Percentiles rank a stretch among this genome's conserved stretches.
Conservation (phyloP, 805 yeast genomes). For the Ogataea trehalophila region DNA sequence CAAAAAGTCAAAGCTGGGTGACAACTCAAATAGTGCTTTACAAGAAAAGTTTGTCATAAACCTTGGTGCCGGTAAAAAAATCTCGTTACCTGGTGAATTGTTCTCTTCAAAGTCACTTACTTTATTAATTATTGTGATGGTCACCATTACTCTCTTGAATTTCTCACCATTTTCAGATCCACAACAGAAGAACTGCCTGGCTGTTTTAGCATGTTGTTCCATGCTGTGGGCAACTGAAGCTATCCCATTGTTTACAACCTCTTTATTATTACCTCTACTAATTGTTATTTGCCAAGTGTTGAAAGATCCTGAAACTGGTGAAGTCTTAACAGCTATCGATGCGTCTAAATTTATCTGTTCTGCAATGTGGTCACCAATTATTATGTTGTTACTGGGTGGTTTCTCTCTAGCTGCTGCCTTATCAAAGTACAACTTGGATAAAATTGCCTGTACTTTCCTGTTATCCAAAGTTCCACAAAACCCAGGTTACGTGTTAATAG, state of each 20-base stretch:
- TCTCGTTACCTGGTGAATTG: conserved; percentile 32
- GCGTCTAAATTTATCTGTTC: conserved; percentile 78
- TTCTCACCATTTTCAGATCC: conserved; percentile 56
- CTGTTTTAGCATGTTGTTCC: conserved; percentile 76
- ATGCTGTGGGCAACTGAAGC: conserved; percentile 95
- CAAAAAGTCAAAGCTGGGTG: conserved; percentile 23
- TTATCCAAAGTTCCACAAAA: conserved; percentile 80
- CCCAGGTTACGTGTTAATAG: conserved; percentile 69
- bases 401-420: conserved; percentile 93
- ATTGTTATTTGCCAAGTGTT: conserved; percentile 69
- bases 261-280: conserved; percentile 75
- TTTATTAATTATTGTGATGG: conserved; percentile 39
- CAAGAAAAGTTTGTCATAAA: conserved; percentile 19
- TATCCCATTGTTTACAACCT: conserved; percentile 86
- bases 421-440: conserved; percentile 87
- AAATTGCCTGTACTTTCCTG: conserved; percentile 75
- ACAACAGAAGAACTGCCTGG: conserved; percentile 76
- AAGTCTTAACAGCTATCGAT: conserved; percentile 54
- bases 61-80: conserved; percentile 26
- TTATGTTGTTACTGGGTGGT: conserved; percentile 87
- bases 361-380: conserved; percentile 94
- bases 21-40: conserved; percentile 14
- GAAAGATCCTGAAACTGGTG: conserved; percentile 47
- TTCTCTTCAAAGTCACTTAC: conserved; percentile 37
- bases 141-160: conserved; percentile 46